Evolutionary conservation across 108 stramenopile genomes (phyloP), one percentile per base, ranked within the genome.

Genomic region (Seminavis robusta): DNA sequence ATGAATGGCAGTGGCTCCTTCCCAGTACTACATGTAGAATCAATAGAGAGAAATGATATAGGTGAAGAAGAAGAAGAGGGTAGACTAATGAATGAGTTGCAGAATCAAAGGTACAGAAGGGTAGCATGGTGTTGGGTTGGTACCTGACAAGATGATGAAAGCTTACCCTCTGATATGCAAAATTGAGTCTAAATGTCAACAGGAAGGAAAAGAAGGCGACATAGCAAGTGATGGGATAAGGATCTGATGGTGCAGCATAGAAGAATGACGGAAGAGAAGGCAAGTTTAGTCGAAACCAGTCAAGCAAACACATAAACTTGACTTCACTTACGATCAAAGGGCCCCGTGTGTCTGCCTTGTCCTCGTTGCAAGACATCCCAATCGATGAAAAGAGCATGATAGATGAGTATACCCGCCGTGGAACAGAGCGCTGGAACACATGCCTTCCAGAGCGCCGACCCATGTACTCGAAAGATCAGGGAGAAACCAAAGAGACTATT

Each of bases 1-100:
- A 63, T 85, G 81, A 28, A 89, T 60, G 21, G 79, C 69, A 5
- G 79, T 79, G 29, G 60, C 67, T 13, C 83, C 88, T 52, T 89
- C 83, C 83, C 88, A 89, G 52, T 71, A 82, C 23, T 63, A 56
- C 63, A 67, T 65, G 47, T 67, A 74, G 32, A 33, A 24, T 26
- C 1, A 9, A 7, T 23, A 52, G 1, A 34, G 37, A 32, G 2
- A 34, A 21, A 47, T 16, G 50, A 62, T 6, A 52, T n/a, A 42
- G 8, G 24, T 16, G 20, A 43, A 48, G n/a, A 6, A 26, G 25
- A 26, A 26, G 9, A 2, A 23, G 27, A 47, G 1, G 3, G 10
- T 36, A 49, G 24, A 32, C 44, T 16, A 25, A 63, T 62, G 38
- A 59, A 59, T 21, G 47, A 19, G 0, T 45, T 15, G 20, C n/a